phyloP scores from a whole-genome alignment of 345 rosid species.

The Rubroshorea leprosula region DNA sequence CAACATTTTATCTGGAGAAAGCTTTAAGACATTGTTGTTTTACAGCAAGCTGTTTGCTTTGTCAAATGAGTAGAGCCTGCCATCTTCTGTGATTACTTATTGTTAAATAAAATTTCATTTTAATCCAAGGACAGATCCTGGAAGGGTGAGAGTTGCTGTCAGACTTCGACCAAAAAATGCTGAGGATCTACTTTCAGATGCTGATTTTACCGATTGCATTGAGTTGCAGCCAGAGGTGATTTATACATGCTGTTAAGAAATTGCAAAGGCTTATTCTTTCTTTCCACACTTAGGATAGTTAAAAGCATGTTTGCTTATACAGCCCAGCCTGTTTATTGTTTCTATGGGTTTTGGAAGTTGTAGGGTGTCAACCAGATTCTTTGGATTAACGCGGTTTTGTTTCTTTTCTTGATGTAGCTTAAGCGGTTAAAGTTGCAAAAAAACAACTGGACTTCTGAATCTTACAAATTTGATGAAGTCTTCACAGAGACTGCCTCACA shows the following conservation, averaged over 20 bases:
- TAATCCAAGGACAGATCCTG: slow-evolving; percentile 43
- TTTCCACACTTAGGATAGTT: neutral
- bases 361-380: neutral
- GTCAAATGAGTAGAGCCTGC: neutral
- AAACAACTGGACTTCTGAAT: slow-evolving; percentile 87
- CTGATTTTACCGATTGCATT: slow-evolving; percentile 79
- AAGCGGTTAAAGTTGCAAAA: slow-evolving; percentile 76
- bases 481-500: slow-evolving; percentile 80
- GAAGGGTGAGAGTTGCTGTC: slow-evolving; percentile 84
- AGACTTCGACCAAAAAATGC: slow-evolving; percentile 75
- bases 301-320: slow-evolving; percentile 6
- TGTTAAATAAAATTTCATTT: neutral
- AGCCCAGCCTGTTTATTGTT: neutral
- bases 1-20: neutral
- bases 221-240: slow-evolving; percentile 86
- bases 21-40: neutral
- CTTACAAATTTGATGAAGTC: slow-evolving; percentile 78
- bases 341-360: neutral
- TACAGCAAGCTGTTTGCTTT: neutral
- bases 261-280: neutral
- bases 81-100: neutral
- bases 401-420: slow-evolving; percentile 37
- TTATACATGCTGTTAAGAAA: slow-evolving; percentile 2
- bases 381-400: slow-evolving; percentile 1
- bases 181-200: slow-evolving; percentile 66